Evolutionary conservation across 805 yeast genomes (phyloP).

Genomic region (Saccharomycopsis selenospora): DNA sequence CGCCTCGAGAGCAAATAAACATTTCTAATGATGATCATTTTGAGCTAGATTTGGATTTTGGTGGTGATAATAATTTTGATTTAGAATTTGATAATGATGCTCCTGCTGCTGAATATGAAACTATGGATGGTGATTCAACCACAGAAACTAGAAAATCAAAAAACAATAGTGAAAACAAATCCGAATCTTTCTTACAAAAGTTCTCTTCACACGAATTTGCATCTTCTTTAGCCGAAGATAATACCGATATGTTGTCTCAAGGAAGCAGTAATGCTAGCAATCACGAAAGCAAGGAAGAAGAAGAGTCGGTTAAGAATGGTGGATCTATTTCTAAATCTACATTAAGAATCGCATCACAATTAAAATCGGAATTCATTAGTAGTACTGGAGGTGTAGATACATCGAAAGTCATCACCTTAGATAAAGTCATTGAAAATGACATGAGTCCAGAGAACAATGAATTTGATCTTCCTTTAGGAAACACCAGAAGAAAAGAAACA

Average conservation of each 20-base stretch:
- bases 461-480: slow-evolving; percentile 28
- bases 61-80: slow-evolving; percentile 38
- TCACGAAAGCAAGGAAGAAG: too few species aligned
- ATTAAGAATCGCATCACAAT: slow-evolving; percentile 42
- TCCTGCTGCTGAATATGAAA: slow-evolving; percentile 12
- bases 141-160: background rate
- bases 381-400: too few species aligned
- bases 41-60: slow-evolving; percentile 28
- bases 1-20: too few species aligned
- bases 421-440: slow-evolving; percentile 36
- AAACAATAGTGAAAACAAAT: background rate
- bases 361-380: slow-evolving; percentile 31
- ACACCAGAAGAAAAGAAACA: slow-evolving; percentile 47
- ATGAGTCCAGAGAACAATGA: slow-evolving; percentile 23
- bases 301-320: slow-evolving; percentile 20
- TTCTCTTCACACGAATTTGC: slow-evolving; percentile 15
- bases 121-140: slow-evolving; percentile 4
- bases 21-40: background rate
- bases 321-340: slow-evolving; percentile 40
- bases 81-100: background rate
- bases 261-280: slow-evolving; percentile 9
- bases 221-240: slow-evolving; percentile 16
- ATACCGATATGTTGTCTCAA: slow-evolving; percentile 3
- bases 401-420: slow-evolving; percentile 27
- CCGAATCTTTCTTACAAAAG: slow-evolving; percentile 17